Evolutionary conservation across 306 rosid genomes (phyloP).

Genomic region (Ammopiptanthus mongolicus): DNA sequence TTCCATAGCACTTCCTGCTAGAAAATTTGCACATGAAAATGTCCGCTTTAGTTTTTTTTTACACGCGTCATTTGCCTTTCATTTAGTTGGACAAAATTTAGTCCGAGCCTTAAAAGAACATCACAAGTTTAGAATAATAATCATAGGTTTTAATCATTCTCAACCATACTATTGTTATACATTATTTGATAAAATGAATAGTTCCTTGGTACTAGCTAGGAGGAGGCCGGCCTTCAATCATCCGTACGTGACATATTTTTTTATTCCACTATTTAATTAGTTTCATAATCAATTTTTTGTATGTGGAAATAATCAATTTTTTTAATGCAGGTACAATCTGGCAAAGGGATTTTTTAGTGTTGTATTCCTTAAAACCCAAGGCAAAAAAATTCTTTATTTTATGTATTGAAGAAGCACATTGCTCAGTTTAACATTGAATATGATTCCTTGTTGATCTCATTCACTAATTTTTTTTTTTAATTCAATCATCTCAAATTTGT

Average conservation of each 20-base stretch:
- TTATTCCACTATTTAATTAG: neutral
- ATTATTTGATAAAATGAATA: neutral
- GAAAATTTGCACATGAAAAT: neutral
- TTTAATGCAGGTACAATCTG: neutral
- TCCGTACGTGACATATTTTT: neutral
- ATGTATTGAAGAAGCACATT: neutral
- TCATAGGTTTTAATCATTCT: too few species aligned
- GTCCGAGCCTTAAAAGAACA: too few species aligned
- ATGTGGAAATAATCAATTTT: neutral
- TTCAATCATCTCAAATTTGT: neutral
- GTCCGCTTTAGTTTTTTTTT: neutral
- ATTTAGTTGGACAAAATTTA: neutral
- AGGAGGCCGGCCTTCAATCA: neutral
- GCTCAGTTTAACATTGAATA: neutral
- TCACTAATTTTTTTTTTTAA: neutral
- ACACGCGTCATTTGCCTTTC: neutral
- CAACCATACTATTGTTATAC: too few species aligned
- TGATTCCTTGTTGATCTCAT: conserved; percentile 15
- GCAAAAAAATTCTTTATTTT: neutral
- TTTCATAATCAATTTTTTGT: neutral
- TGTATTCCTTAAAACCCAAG: neutral
- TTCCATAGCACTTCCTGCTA: neutral
- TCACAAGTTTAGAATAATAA: too few species aligned
- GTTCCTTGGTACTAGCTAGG: neutral
- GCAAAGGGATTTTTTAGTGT: neutral